Conservation (phyloP, 2,329 filamentous ascomycete species). For the Cryphonectria nitschkei region DNA sequence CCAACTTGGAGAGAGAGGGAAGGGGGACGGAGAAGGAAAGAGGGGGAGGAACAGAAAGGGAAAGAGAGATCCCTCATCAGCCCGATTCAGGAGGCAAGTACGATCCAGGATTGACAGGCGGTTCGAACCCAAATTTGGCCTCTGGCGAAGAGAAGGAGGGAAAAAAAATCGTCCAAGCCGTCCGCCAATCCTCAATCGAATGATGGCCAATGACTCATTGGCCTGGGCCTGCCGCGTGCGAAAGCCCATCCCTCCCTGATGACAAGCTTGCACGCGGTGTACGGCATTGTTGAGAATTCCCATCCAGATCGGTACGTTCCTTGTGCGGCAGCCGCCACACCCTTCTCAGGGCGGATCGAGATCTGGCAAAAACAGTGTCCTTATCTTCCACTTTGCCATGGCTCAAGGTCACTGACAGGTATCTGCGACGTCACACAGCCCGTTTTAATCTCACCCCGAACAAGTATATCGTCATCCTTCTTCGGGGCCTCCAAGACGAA, state of each 20-base stretch:
- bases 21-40: too few species aligned
- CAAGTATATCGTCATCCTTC: slow-evolving; percentile 7
- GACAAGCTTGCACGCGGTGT: slow-evolving; percentile 7
- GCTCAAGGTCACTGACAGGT: slow-evolving; percentile 20
- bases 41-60: background rate
- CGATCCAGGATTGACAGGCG: background rate
- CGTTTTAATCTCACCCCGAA: background rate
- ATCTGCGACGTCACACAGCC: slow-evolving; percentile 18
- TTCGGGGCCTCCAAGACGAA: background rate
- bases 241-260: slow-evolving; percentile 16
- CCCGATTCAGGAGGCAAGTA: background rate
- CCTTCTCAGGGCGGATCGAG: slow-evolving; percentile 24
- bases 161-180: background rate
- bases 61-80: background rate
- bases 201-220: slow-evolving; percentile 11
- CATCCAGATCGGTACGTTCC: slow-evolving; percentile 14
- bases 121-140: background rate
- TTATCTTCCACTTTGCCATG: slow-evolving; percentile 16
- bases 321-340: slow-evolving; percentile 8
- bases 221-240: background rate
- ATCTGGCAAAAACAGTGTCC: slow-evolving; percentile 23
- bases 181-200: slow-evolving; percentile 17
- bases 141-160: background rate
- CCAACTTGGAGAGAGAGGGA: background rate
- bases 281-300: slow-evolving; percentile 15